Evolutionary conservation across 108 stramenopile genomes (phyloP).

Genomic region (Discostella pseudostelligera): DNA sequence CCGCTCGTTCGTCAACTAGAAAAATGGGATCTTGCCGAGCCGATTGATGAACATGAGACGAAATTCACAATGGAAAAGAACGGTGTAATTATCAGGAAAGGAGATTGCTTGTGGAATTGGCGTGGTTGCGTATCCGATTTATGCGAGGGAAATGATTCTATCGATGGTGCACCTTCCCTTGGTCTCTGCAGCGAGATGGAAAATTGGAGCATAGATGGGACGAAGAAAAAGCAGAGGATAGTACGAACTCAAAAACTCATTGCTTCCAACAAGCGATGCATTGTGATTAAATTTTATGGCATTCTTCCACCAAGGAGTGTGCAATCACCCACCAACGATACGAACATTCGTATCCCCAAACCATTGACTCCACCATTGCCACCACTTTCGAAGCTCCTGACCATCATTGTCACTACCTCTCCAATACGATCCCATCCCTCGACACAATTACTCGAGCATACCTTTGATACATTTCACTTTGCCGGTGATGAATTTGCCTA

Average conservation of each 20-base stretch:
- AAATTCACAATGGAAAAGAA: slow-evolving; percentile 42
- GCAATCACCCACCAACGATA: background rate
- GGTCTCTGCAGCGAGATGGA: background rate
- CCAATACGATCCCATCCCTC: slow-evolving; percentile 86
- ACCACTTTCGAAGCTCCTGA: slow-evolving; percentile 65
- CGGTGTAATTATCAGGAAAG: slow-evolving; percentile 46
- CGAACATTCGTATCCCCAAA: background rate
- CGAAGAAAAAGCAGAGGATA: slow-evolving; percentile 10
- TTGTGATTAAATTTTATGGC: slow-evolving; percentile 31
- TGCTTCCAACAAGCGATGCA: slow-evolving; percentile 23
- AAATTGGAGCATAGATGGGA: background rate
- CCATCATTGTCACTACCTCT: slow-evolving; percentile 80
- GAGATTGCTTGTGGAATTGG: slow-evolving; percentile 70
- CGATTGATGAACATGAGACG: slow-evolving; percentile 30
- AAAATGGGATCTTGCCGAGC: slow-evolving; percentile 58
- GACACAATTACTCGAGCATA: slow-evolving; percentile 70
- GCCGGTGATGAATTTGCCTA: slow-evolving; percentile 73
- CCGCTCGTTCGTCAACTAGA: slow-evolving; percentile 55
- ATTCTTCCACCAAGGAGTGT: slow-evolving; percentile 14
- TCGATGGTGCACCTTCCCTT: slow-evolving; percentile 3
- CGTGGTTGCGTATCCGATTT: slow-evolving; percentile 48
- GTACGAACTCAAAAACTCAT: slow-evolving; percentile 26
- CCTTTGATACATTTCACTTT: slow-evolving; percentile 64
- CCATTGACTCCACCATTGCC: background rate
- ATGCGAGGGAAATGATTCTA: background rate